These are phyloP conservation scores for Glonium stellatum DNA, from an alignment of 495 filamentous ascomycete genomes.

Conservation along the genomic window DNA sequence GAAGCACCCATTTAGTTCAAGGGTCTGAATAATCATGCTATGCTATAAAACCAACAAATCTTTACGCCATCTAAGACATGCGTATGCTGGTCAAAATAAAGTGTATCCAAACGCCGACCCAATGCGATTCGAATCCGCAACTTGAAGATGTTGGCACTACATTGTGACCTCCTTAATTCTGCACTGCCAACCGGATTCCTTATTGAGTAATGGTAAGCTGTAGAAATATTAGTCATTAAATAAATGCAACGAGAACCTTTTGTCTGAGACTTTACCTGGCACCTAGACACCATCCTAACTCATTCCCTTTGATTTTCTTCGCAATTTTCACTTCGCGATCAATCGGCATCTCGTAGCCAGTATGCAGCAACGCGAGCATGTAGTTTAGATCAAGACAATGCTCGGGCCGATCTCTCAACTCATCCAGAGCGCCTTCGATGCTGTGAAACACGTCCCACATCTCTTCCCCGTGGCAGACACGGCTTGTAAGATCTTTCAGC, in stretches of 20 bases:
- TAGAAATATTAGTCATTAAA: conserved; percentile 1
- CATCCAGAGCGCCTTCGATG: conserved; percentile 63
- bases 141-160: not conserved
- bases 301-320: conserved; percentile 96
- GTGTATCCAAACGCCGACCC: not conserved
- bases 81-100: not conserved
- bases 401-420: conserved; percentile 74
- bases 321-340: conserved; percentile 93
- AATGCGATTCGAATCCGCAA: not conserved
- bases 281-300: conserved; percentile 95
- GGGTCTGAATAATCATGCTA: too few species aligned
- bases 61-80: not conserved
- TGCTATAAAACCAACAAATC: too few species aligned
- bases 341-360: conserved; percentile 96
- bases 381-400: conserved; percentile 93
- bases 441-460: conserved; percentile 72
- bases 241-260: not conserved
- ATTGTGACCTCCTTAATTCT: conserved; percentile 56
- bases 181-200: conserved; percentile 71
- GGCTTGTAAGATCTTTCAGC: conserved; percentile 71
- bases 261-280: conserved; percentile 61
- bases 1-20: too few species aligned
- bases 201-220: conserved; percentile 66
- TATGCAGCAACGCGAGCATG: conserved; percentile 86
- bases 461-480: conserved; percentile 72